Percentiles rank a stretch among this genome's conserved stretches.
phyloP scores from a whole-genome alignment of 495 filamentous ascomycete species.

The Aspergillus steynii region DNA sequence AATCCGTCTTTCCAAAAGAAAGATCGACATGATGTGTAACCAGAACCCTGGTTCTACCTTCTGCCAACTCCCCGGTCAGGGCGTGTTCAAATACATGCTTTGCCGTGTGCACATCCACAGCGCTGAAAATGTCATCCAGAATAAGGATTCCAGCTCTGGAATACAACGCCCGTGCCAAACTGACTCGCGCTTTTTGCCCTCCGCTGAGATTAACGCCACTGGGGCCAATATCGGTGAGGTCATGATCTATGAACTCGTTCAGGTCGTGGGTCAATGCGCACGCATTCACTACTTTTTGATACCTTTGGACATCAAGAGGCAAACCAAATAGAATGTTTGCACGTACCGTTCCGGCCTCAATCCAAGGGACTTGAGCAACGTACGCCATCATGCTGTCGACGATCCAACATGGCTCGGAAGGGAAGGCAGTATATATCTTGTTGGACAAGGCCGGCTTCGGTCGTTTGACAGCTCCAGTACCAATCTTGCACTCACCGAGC shows the following conservation, averaged over 20 bases:
- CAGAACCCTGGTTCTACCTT: constrained; percentile 66
- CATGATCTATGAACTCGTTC: constrained; percentile 66
- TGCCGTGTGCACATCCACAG: constrained; percentile 63
- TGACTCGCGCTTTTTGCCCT: constrained; percentile 72
- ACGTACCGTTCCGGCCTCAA: constrained; percentile 69
- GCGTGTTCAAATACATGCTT: constrained; percentile 68
- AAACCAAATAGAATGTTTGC: constrained; percentile 70
- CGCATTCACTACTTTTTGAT: constrained; percentile 58
- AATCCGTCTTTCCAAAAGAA: constrained; percentile 62
- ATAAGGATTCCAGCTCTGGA: constrained; percentile 71
- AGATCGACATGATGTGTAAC: constrained; percentile 74
- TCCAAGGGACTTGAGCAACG: constrained; percentile 74
- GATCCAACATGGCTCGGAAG: neutral
- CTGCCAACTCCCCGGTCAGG: constrained; percentile 61
- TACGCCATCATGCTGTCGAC: constrained; percentile 63
- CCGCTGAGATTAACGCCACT: constrained; percentile 77
- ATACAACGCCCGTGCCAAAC: constrained; percentile 73
- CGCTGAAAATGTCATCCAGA: constrained; percentile 75
- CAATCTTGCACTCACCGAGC: constrained; percentile 51
- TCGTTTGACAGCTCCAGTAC: constrained; percentile 41
- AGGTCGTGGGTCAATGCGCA: constrained; percentile 70
- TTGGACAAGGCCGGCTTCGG: constrained; percentile 18
- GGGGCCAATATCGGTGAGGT: constrained; percentile 68
- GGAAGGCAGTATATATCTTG: neutral
- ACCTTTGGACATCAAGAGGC: constrained; percentile 58